These are phyloP conservation scores for Epichloe coenophiala DNA, from an alignment of 2,329 filamentous ascomycete species.

Conservation along the genomic window DNA sequence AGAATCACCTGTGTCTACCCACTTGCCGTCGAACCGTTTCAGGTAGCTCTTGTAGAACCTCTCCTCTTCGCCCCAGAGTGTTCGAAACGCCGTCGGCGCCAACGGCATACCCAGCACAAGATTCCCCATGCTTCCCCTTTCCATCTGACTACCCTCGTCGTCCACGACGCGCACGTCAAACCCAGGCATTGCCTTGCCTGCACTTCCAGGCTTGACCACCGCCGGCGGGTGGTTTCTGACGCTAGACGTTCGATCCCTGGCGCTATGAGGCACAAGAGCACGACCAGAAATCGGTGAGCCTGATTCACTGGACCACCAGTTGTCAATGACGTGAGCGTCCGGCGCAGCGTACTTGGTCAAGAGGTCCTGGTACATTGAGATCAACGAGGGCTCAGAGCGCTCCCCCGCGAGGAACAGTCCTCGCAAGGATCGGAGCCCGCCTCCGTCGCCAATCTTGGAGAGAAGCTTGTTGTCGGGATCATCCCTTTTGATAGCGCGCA, in stretches of 20 bases:
- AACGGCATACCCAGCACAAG: constrained; percentile 75
- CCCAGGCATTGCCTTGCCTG: constrained; percentile 81
- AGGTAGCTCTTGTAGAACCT: constrained; percentile 79
- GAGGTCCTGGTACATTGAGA: constrained; percentile 67
- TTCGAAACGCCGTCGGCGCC: constrained; percentile 75
- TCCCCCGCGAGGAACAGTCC: constrained; percentile 76
- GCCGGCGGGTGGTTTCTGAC: constrained; percentile 29
- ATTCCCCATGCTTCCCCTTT: constrained; percentile 72
- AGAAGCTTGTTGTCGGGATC: constrained; percentile 63
- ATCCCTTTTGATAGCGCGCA: constrained; percentile 76
- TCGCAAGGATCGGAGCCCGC: constrained; percentile 57
- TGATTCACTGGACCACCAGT: constrained; percentile 49
- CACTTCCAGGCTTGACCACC: constrained; percentile 66
- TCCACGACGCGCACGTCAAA: constrained; percentile 80
- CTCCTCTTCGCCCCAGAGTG: constrained; percentile 73
- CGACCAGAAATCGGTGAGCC: constrained; percentile 46
- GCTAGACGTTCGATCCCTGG: constrained; percentile 34
- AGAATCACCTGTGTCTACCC: constrained; percentile 85
- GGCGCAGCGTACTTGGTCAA: constrained; percentile 51
- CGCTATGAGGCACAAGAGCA: constrained; percentile 43
- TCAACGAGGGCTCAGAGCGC: constrained; percentile 73
- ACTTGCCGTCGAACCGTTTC: constrained; percentile 65
- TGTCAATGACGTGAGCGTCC: constrained; percentile 42
- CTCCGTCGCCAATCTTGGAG: constrained; percentile 46
- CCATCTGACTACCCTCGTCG: constrained; percentile 60